Evolutionary conservation across 306 rosid genomes (phyloP), one percentile per base, ranked within the genome.

Genomic region (Sechiopsis laciniata): DNA sequence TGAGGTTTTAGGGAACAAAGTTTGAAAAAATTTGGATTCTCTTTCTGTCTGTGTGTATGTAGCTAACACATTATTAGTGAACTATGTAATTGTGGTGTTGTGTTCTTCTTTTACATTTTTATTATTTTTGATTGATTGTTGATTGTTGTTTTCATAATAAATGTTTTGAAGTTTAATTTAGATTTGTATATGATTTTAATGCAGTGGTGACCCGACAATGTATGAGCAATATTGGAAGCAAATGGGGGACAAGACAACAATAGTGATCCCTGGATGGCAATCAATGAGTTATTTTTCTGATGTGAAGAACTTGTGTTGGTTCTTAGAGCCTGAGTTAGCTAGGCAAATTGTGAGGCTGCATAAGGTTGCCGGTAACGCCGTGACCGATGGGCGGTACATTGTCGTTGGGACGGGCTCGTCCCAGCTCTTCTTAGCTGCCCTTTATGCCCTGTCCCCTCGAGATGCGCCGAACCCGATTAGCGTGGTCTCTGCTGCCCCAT

Each of bases 331-430:
- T 0, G 96, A 85, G 75, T 78, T 93, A 32, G 84, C 81, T 0
- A 81, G 68, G 53, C 89, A 93, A 78, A 83, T 93, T 15, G 80
- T 84, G 60, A 79, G 98, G 70, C 65, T 93, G 67, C 98, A 93
- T 76, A 79, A 60, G 3, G 88, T 84, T 42, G 96, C 89, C 1
- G 97, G 92, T 0, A 94, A 94, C 72, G 99, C 99, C 0, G 83
- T 78, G 5, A 90, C 96, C 2, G 83, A 89, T 37, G 91, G 86
- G 9, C 89, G 88, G 7, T 85, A 89, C 50, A 56, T 91, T 73
- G 92, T 94, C 22, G 96, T 94, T 15, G 99, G 99, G 15, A 94
- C 97, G 2, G 99, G 99, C 64, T 94, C 99, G 13, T 91, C 97
- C 21, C 99, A 94, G 85, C 90, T 94, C 20, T 76, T 74, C 68